These are phyloP conservation scores for Alternaria consortialis DNA, from an alignment of 2,329 filamentous ascomycete genomes.

Conservation along the genomic window DNA sequence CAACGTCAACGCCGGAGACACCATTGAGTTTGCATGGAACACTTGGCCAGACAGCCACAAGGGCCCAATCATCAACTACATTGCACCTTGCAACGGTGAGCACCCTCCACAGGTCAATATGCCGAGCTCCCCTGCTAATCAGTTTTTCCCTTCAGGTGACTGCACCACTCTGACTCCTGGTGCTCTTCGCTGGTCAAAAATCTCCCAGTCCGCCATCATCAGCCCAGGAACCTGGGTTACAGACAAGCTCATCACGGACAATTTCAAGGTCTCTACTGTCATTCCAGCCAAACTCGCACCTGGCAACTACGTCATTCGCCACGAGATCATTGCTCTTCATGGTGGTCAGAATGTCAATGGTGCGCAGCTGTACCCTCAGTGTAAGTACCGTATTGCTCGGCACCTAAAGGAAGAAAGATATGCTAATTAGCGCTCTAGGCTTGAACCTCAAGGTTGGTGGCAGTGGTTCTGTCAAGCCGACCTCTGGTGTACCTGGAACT, in stretches of 20 bases:
- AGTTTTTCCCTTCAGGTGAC: slow-evolving; percentile 27
- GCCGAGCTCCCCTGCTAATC: background rate
- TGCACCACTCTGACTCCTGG: slow-evolving; percentile 40
- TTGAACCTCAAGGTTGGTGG: slow-evolving; percentile 56
- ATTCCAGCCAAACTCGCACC: slow-evolving; percentile 56
- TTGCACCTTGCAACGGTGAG: slow-evolving; percentile 48
- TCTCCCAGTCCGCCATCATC: slow-evolving; percentile 40
- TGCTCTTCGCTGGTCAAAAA: slow-evolving; percentile 48
- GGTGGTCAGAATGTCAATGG: slow-evolving; percentile 54
- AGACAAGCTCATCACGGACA: slow-evolving; percentile 53
- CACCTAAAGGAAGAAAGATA: background rate
- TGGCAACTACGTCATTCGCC: slow-evolving; percentile 64
- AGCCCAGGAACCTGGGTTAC: slow-evolving; percentile 46
- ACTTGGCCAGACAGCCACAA: slow-evolving; percentile 50
- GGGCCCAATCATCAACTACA: slow-evolving; percentile 52
- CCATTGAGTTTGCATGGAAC: slow-evolving; percentile 48
- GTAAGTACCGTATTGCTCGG: slow-evolving; percentile 25
- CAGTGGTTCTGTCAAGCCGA: slow-evolving; percentile 50
- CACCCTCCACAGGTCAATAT: background rate
- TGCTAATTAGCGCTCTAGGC: background rate
- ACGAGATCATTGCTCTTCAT: slow-evolving; percentile 63
- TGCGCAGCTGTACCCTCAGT: slow-evolving; percentile 63
- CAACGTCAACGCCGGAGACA: slow-evolving; percentile 46
- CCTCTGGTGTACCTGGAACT: slow-evolving; percentile 51
- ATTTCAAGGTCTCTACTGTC: slow-evolving; percentile 56